Conservation (phyloP, 163 green algal species). For the Volvox carteri region DNA sequence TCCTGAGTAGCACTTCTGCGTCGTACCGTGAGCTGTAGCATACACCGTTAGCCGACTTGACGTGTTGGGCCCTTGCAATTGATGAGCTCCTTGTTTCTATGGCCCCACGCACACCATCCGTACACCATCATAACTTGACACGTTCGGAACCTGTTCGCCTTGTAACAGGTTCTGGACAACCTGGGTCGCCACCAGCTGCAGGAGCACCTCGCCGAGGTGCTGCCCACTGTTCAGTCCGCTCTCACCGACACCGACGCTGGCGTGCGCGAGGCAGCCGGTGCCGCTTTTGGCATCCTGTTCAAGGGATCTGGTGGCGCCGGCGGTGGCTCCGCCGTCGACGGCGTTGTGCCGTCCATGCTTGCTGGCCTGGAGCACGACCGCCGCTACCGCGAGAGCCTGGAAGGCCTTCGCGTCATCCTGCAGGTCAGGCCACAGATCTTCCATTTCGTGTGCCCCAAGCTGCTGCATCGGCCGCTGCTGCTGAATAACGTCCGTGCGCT, state of each 20-base stretch:
- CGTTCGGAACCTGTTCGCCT: too few relatives aligned
- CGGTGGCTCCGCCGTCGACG: conserved; percentile 82
- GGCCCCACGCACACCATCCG: too few relatives aligned
- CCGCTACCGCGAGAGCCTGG: conserved; percentile 80
- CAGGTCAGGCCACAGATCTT: conserved; percentile 77
- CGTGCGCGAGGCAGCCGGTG: conserved; percentile 85
- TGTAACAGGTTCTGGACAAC: conserved; percentile 84
- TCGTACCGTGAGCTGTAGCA: too few relatives aligned
- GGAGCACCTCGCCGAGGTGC: conserved; percentile 85
- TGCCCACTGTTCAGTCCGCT: conserved; percentile 88
- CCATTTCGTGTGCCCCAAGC: conserved; percentile 79
- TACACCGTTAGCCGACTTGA: too few relatives aligned
- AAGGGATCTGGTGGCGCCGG: conserved; percentile 69
- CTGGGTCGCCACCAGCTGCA: conserved; percentile 81
- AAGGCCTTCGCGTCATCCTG: conserved; percentile 92
- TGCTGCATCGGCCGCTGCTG: conserved; percentile 71
- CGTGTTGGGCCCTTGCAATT: too few relatives aligned
- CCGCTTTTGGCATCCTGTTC: conserved; percentile 91
- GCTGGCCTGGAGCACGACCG: conserved; percentile 64
- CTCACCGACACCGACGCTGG: conserved; percentile 87
- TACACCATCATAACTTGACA: too few relatives aligned
- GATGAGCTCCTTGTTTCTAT: too few relatives aligned
- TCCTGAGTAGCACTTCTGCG: too few relatives aligned
- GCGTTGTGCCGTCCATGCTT: conserved; percentile 88
- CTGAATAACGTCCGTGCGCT: conserved; percentile 79